Conservation (phyloP, 2,329 filamentous ascomycete genomes). For the Fusarium chaquense region DNA sequence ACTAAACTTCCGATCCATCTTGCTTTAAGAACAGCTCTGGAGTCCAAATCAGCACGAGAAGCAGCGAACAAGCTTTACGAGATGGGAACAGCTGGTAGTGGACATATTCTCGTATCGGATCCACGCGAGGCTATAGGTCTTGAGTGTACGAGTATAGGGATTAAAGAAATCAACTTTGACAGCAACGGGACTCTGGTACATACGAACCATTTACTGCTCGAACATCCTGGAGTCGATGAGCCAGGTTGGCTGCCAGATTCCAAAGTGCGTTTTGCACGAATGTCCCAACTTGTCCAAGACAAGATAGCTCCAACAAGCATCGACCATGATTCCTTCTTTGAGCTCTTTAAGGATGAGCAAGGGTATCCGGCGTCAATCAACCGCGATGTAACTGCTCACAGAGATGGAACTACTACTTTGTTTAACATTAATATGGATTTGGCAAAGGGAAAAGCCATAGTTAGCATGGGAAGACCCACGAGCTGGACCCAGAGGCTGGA, state of each 20-base stretch:
- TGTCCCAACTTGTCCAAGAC: slow-evolving; percentile 14
- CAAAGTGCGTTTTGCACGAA: slow-evolving; percentile 6
- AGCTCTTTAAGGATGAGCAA: slow-evolving; percentile 40
- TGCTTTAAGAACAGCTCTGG: slow-evolving; percentile 66
- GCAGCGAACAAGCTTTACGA: slow-evolving; percentile 14
- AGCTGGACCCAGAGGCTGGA: slow-evolving; percentile 18
- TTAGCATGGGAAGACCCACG: slow-evolving; percentile 32
- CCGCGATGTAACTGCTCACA: slow-evolving; percentile 1
- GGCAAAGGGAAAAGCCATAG: slow-evolving; percentile 1
- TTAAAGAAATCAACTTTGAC: slow-evolving; percentile 24
- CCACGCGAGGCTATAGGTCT: slow-evolving; percentile 32
- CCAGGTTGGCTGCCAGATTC: slow-evolving; percentile 37
- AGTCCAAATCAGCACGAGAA: slow-evolving; percentile 52
- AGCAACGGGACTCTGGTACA: slow-evolving; percentile 25
- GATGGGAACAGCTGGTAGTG: slow-evolving; percentile 37
- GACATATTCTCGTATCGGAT: slow-evolving; percentile 39
- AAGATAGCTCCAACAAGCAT: background rate
- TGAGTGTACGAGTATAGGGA: slow-evolving; percentile 40
- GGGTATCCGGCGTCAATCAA: slow-evolving; percentile 39
- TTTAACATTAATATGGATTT: slow-evolving; percentile 43
- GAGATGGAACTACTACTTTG: slow-evolving; percentile 21
- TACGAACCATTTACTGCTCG: slow-evolving; percentile 37
- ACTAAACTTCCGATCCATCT: slow-evolving; percentile 69
- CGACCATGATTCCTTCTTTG: slow-evolving; percentile 15
- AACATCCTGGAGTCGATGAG: slow-evolving; percentile 33